Evolutionary conservation across 345 rosid species (phyloP).

Genomic region (Geranium brycei): DNA sequence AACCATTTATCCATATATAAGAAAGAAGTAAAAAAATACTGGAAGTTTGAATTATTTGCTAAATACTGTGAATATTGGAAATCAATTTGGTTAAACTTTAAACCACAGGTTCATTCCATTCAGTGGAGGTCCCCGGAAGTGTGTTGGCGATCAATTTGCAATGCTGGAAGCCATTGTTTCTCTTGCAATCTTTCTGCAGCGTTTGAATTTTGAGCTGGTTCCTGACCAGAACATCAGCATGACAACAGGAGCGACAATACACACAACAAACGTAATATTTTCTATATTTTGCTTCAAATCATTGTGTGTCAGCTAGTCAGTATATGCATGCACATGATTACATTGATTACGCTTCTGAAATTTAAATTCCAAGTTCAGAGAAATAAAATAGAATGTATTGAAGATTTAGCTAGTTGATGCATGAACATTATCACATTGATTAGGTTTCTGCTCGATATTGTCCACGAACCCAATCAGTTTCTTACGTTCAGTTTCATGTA

Average conservation of each 20-base stretch:
- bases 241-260: slow-evolving; percentile 97
- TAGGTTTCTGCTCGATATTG: too few relatives aligned
- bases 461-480: too few relatives aligned
- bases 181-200: slow-evolving; percentile 62
- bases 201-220: slow-evolving; percentile 61
- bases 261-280: slow-evolving; percentile 56
- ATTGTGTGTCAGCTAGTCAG: neutral
- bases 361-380: neutral
- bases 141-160: slow-evolving; percentile 96
- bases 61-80: neutral
- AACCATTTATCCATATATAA: neutral
- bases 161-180: slow-evolving; percentile 77
- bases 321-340: neutral
- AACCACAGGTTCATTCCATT: slow-evolving; percentile 69
- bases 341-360: neutral
- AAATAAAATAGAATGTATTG: too few relatives aligned
- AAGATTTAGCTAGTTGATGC: too few relatives aligned
- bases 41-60: neutral
- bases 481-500: too few relatives aligned
- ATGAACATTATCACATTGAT: too few relatives aligned
- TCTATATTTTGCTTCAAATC: neutral
- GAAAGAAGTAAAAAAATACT: too few relatives aligned
- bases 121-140: slow-evolving; percentile 92
- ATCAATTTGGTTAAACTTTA: neutral
- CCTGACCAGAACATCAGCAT: slow-evolving; percentile 78